A percentile compares a stretch with the other conserved stretches of the same genome.
phyloP scores from a whole-genome alignment of 192 early-diverging fungal genomes.

The Coemansia sp. region DNA sequence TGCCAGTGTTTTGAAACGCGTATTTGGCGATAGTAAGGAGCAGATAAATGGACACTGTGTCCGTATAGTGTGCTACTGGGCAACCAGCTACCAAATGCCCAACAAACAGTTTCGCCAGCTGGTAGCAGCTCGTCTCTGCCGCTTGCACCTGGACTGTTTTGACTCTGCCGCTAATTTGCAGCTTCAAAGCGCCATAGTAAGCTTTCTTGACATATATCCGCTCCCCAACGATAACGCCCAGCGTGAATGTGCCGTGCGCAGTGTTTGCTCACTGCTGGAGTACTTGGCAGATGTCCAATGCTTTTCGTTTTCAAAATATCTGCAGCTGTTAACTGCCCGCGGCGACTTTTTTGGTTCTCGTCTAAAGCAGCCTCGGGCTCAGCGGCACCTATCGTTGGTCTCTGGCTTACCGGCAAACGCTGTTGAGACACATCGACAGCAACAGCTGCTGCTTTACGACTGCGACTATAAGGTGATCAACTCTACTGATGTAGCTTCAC shows the following conservation, averaged over 20 bases:
- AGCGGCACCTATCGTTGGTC: constrained; percentile 35
- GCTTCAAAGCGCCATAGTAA: constrained; percentile 28
- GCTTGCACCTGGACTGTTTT: not conserved
- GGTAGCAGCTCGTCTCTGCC: constrained; percentile 17
- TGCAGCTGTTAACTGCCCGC: constrained; percentile 42
- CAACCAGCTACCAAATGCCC: constrained; percentile 16
- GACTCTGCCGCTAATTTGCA: not conserved
- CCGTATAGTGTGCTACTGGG: constrained; percentile 44
- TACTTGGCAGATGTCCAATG: constrained; percentile 27
- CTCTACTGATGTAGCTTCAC: not conserved
- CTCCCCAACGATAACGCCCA: not conserved
- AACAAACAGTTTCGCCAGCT: constrained; percentile 20
- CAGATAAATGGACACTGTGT: constrained; percentile 1
- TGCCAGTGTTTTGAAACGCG: not conserved
- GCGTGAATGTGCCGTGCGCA: constrained; percentile 7
- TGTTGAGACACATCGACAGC: constrained; percentile 5
- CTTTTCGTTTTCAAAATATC: constrained; percentile 35
- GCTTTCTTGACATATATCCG: constrained; percentile 32
- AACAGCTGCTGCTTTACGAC: constrained; percentile 23
- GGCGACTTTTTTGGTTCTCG: constrained; percentile 31
- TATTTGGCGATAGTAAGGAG: not conserved
- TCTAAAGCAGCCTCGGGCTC: constrained; percentile 9
- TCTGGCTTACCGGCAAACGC: constrained; percentile 8
- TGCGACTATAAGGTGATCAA: not conserved
- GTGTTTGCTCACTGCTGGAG: constrained; percentile 34